Evolutionary conservation across 1,284 basidiomycete genomes (phyloP).

Genomic region (Moesziomyces sp.): DNA sequence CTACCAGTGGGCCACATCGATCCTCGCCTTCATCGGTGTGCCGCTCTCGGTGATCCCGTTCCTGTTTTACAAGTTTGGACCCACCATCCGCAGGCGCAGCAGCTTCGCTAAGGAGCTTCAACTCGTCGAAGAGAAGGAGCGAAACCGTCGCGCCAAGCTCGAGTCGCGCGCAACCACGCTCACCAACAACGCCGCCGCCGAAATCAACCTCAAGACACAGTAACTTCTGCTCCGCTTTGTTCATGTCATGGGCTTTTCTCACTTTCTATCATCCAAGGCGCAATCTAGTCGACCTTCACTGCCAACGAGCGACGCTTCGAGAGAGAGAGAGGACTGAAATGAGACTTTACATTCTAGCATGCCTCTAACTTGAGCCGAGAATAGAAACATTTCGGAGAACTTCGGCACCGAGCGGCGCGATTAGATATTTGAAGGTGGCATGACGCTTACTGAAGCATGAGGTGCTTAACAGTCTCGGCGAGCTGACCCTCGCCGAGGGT

Average conservation of each 20-base stretch:
- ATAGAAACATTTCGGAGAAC: no score
- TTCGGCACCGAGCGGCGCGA: neutral
- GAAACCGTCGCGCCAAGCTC: slow-evolving; percentile 21
- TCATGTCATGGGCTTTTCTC: neutral
- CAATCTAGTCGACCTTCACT: no score
- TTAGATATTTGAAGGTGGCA: neutral
- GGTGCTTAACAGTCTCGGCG: slow-evolving; percentile 31
- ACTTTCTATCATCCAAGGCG: neutral
- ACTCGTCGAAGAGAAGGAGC: slow-evolving; percentile 34
- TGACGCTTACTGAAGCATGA: slow-evolving; percentile 26
- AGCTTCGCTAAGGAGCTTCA: slow-evolving; percentile 53
- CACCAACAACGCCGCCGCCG: neutral
- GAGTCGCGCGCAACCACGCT: slow-evolving; percentile 25
- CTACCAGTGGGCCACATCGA: slow-evolving; percentile 51
- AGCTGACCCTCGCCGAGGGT: slow-evolving; percentile 65
- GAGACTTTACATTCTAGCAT: no score
- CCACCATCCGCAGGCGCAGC: slow-evolving; percentile 44
- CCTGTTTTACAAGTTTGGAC: slow-evolving; percentile 53
- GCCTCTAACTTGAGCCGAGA: no score
- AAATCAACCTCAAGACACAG: neutral
- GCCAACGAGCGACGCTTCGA: no score
- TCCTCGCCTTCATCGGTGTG: slow-evolving; percentile 52
- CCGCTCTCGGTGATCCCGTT: slow-evolving; percentile 52
- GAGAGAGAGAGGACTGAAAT: no score
- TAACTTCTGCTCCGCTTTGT: neutral